phyloP scores from a whole-genome alignment of 1,139 yeast species.

The Taiozyma sp. region DNA sequence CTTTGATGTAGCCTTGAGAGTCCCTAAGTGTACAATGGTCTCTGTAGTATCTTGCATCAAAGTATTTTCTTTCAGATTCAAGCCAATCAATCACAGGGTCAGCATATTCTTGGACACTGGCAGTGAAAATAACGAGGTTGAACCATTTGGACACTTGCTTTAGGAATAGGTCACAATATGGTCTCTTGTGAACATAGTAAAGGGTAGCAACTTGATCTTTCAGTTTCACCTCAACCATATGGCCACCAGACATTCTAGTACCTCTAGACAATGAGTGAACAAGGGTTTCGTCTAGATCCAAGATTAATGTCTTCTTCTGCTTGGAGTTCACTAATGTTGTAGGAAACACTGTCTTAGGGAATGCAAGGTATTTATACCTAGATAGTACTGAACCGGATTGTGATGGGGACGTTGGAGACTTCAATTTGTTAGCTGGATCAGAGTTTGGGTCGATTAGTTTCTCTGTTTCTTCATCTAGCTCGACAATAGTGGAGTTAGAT shows the following conservation, averaged over 20 bases:
- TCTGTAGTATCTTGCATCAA: conserved; percentile 67
- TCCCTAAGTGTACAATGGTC: conserved; percentile 71
- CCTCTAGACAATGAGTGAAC: conserved; percentile 85
- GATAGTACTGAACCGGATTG: conserved; percentile 13
- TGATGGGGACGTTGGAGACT: conserved; percentile 45
- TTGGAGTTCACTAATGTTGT: conserved; percentile 35
- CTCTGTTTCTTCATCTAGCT: conserved; percentile 23
- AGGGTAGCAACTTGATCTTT: conserved; percentile 58
- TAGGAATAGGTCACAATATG: conserved; percentile 82
- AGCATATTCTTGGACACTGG: conserved; percentile 91
- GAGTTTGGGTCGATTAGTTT: not conserved
- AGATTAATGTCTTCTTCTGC: conserved; percentile 64
- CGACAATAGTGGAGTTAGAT: conserved; percentile 15
- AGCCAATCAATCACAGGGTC: conserved; percentile 96
- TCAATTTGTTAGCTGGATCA: conserved; percentile 33
- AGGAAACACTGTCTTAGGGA: conserved; percentile 39
- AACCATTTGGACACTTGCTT: conserved; percentile 82
- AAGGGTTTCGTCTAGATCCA: conserved; percentile 91
- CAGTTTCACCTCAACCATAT: conserved; percentile 82
- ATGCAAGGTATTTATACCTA: conserved; percentile 14
- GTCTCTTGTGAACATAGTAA: conserved; percentile 89
- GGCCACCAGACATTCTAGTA: conserved; percentile 49
- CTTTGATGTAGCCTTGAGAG: conserved; percentile 88
- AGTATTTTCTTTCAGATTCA: conserved; percentile 48
- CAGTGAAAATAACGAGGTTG: conserved; percentile 86